Evolutionary conservation across 139 green algal genomes (phyloP).

Genomic region (Chlorella ohadii): DNA sequence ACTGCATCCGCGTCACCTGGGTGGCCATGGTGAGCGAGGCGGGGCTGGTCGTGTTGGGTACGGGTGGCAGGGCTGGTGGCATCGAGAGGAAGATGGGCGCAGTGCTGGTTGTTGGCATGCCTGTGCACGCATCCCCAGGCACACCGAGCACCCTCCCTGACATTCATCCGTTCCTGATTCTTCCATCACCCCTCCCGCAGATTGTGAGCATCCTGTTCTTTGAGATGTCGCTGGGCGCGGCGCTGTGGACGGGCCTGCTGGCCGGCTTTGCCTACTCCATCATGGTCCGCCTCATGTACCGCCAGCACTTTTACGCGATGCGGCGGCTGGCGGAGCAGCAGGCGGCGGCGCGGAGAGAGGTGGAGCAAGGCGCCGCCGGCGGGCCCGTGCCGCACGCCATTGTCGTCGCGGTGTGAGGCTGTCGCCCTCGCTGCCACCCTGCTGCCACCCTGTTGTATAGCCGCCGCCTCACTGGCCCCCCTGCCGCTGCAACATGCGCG

Average conservation of each 20-base stretch:
- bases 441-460: no score
- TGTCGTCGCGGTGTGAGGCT: neutral
- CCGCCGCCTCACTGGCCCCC: no score
- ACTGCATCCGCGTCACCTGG: slow-evolving; percentile 87
- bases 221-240: slow-evolving; percentile 49
- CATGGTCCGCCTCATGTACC: slow-evolving; percentile 67
- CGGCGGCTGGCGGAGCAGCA: slow-evolving; percentile 37
- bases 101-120: no score
- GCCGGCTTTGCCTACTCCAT: slow-evolving; percentile 62
- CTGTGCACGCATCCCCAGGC: no score
- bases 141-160: no score
- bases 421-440: no score
- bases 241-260: slow-evolving; percentile 68
- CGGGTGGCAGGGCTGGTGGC: no score
- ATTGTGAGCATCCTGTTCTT: slow-evolving; percentile 69
- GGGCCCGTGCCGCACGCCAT: neutral
- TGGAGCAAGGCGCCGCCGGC: neutral
- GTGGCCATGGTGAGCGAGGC: slow-evolving; percentile 51
- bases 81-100: no score
- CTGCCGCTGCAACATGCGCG: no score
- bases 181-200: no score
- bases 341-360: slow-evolving; percentile 16
- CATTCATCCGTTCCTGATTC: no score
- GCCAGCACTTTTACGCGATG: slow-evolving; percentile 53
- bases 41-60: no score